phyloP scores from a whole-genome alignment of 2,329 filamentous ascomycete species.

The Arachnomyces sp. region DNA sequence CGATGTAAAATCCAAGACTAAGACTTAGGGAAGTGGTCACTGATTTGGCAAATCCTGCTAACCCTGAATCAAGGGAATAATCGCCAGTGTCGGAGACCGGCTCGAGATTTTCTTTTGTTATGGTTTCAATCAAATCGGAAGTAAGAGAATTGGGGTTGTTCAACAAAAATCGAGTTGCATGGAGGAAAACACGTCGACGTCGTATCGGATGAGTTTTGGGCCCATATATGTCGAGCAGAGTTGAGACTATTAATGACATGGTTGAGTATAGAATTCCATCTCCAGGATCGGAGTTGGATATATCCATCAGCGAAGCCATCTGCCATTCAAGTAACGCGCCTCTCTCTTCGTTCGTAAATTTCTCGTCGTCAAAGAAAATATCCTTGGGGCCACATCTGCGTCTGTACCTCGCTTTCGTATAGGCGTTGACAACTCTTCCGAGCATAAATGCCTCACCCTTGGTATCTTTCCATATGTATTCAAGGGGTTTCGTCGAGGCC shows the following conservation, averaged over 20 bases:
- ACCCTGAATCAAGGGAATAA: slow-evolving; percentile 19
- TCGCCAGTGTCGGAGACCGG: slow-evolving; percentile 13
- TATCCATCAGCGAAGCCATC: slow-evolving; percentile 26
- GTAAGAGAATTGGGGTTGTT: slow-evolving; percentile 25
- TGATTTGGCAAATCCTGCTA: slow-evolving; percentile 21
- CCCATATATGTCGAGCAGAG: slow-evolving; percentile 29
- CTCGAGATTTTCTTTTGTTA: slow-evolving; percentile 18
- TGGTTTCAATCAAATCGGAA: slow-evolving; percentile 16
- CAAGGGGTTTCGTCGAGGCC: slow-evolving; percentile 20
- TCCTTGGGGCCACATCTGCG: slow-evolving; percentile 7
- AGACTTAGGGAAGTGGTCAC: slow-evolving; percentile 29
- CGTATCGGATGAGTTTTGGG: slow-evolving; percentile 27
- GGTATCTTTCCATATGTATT: slow-evolving; percentile 25
- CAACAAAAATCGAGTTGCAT: slow-evolving; percentile 27
- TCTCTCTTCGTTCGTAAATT: slow-evolving; percentile 19
- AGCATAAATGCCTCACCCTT: slow-evolving; percentile 30
- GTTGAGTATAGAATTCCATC: slow-evolving; percentile 22
- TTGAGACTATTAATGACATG: slow-evolving; percentile 21
- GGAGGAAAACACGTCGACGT: slow-evolving; percentile 29
- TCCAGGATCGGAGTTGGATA: slow-evolving; percentile 18
- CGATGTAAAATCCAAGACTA: slow-evolving; percentile 27
- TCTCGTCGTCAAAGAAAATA: slow-evolving; percentile 25
- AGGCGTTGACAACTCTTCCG: slow-evolving; percentile 29
- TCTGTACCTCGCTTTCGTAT: slow-evolving; percentile 27
- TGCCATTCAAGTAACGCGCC: slow-evolving; percentile 32